A percentile compares a stretch with the other conserved stretches of the same genome.
Evolutionary conservation across 805 yeast species (phyloP).

Genomic region (Barnettozyma californica): DNA sequence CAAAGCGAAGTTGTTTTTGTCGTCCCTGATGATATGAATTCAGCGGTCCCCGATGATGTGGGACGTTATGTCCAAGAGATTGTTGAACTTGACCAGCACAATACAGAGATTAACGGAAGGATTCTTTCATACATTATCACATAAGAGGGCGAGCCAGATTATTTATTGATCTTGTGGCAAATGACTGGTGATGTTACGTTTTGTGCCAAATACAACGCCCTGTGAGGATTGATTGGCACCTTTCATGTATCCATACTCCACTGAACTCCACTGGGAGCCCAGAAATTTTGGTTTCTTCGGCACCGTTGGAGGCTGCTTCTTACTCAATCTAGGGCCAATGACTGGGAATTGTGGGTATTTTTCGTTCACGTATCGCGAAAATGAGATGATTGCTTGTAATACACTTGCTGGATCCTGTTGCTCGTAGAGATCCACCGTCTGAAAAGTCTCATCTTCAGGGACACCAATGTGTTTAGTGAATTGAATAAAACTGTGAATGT

Average conservation of each 20-base stretch:
- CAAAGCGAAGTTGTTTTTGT: constrained; percentile 31
- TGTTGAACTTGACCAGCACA: constrained; percentile 21
- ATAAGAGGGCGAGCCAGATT: neutral
- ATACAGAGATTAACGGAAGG: constrained; percentile 20
- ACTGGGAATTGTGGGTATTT: constrained; percentile 45
- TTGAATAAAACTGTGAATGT: constrained; percentile 63
- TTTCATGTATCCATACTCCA: constrained; percentile 55
- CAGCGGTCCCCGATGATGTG: constrained; percentile 26
- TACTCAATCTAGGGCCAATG: constrained; percentile 53
- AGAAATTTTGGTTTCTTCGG: constrained; percentile 53
- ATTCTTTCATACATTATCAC: constrained; percentile 18
- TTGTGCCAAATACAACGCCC: constrained; percentile 47
- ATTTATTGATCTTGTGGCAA: neutral
- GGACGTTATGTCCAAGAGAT: constrained; percentile 27
- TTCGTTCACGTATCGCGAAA: constrained; percentile 63
- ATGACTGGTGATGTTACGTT: constrained; percentile 38
- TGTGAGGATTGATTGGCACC: constrained; percentile 53
- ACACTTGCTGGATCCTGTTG: constrained; percentile 73
- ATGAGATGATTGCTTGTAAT: constrained; percentile 63
- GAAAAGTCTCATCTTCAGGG: constrained; percentile 77
- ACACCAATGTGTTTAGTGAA: constrained; percentile 62
- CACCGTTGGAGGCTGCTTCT: constrained; percentile 42
- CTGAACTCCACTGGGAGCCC: constrained; percentile 43
- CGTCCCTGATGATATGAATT: constrained; percentile 23
- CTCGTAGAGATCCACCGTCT: constrained; percentile 72